These are phyloP conservation scores for Metroxylon sagu DNA, from an alignment of 176 grass and related monocot species.

Conservation along the genomic window DNA sequence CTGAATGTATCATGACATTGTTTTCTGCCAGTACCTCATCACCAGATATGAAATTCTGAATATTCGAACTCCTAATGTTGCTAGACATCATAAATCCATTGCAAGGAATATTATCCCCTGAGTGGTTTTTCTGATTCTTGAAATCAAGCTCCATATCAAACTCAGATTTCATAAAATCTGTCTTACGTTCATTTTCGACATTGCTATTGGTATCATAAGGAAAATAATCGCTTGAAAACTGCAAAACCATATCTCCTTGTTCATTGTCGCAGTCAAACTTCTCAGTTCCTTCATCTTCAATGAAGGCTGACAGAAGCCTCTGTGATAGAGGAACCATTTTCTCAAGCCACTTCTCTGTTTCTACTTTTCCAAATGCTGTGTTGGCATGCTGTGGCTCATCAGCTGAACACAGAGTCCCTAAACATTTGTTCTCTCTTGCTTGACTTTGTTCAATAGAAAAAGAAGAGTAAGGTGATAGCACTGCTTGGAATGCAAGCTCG, in stretches of 20 bases:
- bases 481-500: slow-evolving; percentile 30
- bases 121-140: slow-evolving; percentile 27
- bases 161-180: slow-evolving; percentile 27
- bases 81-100: slow-evolving; percentile 45
- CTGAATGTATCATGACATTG: slow-evolving; percentile 21
- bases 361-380: slow-evolving; percentile 19
- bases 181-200: slow-evolving; percentile 35
- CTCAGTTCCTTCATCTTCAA: slow-evolving; percentile 54
- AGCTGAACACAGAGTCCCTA: slow-evolving; percentile 12
- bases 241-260: slow-evolving; percentile 28
- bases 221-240: slow-evolving; percentile 32
- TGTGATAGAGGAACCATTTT: slow-evolving; percentile 55
- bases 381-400: slow-evolving; percentile 3
- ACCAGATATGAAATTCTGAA: slow-evolving; percentile 24
- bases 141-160: slow-evolving; percentile 36
- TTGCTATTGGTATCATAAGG: slow-evolving; percentile 28
- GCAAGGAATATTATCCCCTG: slow-evolving; percentile 30
- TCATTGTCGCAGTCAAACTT: slow-evolving; percentile 20
- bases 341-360: slow-evolving; percentile 39
- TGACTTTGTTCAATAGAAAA: slow-evolving; percentile 22
- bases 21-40: slow-evolving; percentile 30
- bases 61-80: slow-evolving; percentile 39
- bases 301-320: slow-evolving; percentile 76
- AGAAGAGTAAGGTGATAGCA: slow-evolving; percentile 38
- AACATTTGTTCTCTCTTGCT: slow-evolving; percentile 31